Base-by-base conservation (phyloP, 139 green algal species). In the Pseudopediastrum boryanum region DNA sequence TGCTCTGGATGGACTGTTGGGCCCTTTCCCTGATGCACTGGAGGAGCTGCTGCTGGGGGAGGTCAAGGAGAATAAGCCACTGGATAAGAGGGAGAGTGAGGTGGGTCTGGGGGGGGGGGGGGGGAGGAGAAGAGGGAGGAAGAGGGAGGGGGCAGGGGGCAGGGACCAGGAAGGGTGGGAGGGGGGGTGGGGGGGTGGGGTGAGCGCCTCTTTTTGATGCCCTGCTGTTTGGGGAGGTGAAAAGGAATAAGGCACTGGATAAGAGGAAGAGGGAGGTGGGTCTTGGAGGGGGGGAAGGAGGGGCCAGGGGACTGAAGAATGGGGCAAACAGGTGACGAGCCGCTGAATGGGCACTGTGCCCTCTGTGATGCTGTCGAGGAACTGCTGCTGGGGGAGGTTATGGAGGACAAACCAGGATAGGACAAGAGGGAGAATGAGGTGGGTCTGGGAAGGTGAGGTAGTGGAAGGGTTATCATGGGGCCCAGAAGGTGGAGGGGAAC, bases 1-100 rank as follows among this genome's bases (percentile, higher is more conserved):
- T 82, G 93, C 93, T 36, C 77, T 92, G 65, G 84, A 90, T 61
- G 91, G 92, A 5, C 23, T 21, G 19, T 77, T 96, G 64, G 92
- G 92, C 3, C 56, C 78, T 21, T 96, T 93, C 70, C 92, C 92
- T n/a, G 83, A 39, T 23, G 87, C 71, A 48, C 76, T 95, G 52
- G 86, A 90, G 44, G 81, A 85, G 41, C 89, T 91, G 62, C 87
- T 95, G 80, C 80, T 96, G 65, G 84, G 88, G 13, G 43, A 64
- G 31, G 48, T 77, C 21, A 82, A 85, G 13, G 39, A 75, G 38
- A 68, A 61, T 21, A 52, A 78, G 58, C 39, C 56, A 2, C 31
- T 52, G 19, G 83, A 89, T 23, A 90, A 90, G 78, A 76, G 87
- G 0, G 85, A 92, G 33, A 73, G 77, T 25, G 27, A 71, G 79